Conservation (phyloP, 495 filamentous ascomycete species). For the Cercophora sp. region DNA sequence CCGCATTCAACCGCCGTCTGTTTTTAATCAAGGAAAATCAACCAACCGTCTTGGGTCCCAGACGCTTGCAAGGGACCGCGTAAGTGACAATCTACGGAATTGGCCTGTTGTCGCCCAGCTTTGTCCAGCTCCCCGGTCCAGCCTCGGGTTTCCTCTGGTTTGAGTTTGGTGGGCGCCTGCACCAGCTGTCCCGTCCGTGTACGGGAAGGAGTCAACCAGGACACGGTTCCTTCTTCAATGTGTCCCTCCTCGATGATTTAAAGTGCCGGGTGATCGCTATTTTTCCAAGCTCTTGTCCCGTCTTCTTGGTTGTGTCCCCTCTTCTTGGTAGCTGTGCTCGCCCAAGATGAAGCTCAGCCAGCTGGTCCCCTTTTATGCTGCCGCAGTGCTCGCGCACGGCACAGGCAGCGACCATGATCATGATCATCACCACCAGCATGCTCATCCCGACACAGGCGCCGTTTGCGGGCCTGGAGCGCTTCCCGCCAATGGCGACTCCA, state of each 20-base stretch:
- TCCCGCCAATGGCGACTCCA: conserved; percentile 3
- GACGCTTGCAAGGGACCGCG: background rate
- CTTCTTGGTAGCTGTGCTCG: background rate
- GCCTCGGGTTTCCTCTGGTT: no score
- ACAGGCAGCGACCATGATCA: background rate
- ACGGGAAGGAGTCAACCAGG: background rate
- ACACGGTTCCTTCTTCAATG: background rate
- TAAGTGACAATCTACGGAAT: background rate
- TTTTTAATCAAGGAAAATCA: no score
- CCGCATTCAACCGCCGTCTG: conserved; percentile 6
- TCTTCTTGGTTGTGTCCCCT: background rate
- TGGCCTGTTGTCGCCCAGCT: no score
- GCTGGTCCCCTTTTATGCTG: background rate
- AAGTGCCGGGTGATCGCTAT: no score
- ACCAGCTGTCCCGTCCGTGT: background rate
- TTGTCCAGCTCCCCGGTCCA: no score
- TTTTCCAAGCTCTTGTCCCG: background rate
- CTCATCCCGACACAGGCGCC: background rate
- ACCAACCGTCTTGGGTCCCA: background rate
- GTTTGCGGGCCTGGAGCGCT: conserved; percentile 9
- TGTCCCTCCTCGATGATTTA: no score
- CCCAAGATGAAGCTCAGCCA: conserved; percentile 10
- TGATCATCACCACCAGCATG: conserved; percentile 3
- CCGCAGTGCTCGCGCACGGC: conserved; percentile 3
- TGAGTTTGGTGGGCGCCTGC: background rate